These are phyloP conservation scores for Trichoderma sp. DNA, from an alignment of 2,329 filamentous ascomycete genomes.

Conservation along the genomic window DNA sequence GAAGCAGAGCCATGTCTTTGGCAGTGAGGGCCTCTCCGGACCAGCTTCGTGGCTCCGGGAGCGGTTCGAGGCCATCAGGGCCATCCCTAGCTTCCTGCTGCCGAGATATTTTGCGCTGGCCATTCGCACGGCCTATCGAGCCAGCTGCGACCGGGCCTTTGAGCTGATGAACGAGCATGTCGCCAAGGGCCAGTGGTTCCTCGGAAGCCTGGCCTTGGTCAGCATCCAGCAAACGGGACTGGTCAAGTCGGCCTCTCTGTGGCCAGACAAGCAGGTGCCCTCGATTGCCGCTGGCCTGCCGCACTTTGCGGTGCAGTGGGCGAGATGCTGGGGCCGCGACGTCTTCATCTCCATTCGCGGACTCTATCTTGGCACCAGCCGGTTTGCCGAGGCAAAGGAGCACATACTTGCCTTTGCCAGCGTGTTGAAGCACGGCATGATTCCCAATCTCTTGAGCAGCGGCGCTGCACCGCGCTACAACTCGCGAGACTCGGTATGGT, in stretches of 20 bases:
- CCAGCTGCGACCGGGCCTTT: conserved; percentile 76
- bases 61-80: conserved; percentile 82
- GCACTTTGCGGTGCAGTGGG: conserved; percentile 93
- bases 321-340: conserved; percentile 94
- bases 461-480: conserved; percentile 91
- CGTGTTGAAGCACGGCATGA: conserved; percentile 97
- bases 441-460: conserved; percentile 87
- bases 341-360: conserved; percentile 95
- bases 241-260: conserved; percentile 87
- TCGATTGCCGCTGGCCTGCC: conserved; percentile 90
- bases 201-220: conserved; percentile 86
- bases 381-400: conserved; percentile 85
- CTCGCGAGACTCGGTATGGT: conserved; percentile 95
- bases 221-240: conserved; percentile 88
- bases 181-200: conserved; percentile 79
- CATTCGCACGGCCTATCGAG: conserved; percentile 82
- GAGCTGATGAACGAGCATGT: conserved; percentile 79
- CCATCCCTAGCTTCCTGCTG: conserved; percentile 83
- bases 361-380: conserved; percentile 85
- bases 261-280: conserved; percentile 80
- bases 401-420: conserved; percentile 95
- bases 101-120: conserved; percentile 93
- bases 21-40: conserved; percentile 63
- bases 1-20: conserved; percentile 64
- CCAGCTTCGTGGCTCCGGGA: conserved; percentile 79